Conservation (phyloP, 345 rosid genomes). For the Rhodomyrtus tomentosa region DNA sequence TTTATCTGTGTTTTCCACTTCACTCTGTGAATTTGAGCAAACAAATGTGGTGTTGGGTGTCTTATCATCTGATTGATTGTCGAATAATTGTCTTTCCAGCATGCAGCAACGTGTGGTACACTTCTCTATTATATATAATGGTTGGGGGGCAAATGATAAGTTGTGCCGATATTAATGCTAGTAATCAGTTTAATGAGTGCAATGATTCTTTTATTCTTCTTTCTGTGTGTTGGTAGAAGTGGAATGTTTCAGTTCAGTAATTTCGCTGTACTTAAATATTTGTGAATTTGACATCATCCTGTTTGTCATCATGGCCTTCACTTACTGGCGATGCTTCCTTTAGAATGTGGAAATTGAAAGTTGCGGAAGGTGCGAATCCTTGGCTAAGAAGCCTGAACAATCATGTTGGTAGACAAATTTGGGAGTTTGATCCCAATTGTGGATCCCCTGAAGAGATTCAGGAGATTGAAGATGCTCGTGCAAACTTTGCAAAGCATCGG, state of each 20-base stretch:
- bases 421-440: conserved; percentile 77
- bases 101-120: background rate
- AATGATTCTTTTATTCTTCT: background rate
- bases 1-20: background rate
- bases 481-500: conserved; percentile 37
- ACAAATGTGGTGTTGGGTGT: background rate
- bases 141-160: background rate
- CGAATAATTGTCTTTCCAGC: background rate
- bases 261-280: background rate
- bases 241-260: background rate
- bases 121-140: background rate
- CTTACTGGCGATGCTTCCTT: background rate
- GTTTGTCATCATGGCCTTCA: background rate
- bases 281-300: background rate
- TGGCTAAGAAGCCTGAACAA: conserved; percentile 61
- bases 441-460: conserved; percentile 55
- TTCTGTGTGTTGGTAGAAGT: background rate
- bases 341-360: conserved; percentile 83
- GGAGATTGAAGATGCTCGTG: conserved; percentile 53
- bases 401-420: conserved; percentile 71
- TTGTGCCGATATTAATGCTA: background rate
- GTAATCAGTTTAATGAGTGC: background rate
- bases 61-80: background rate
- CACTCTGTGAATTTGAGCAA: background rate
- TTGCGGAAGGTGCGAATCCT: conserved; percentile 68